Base-by-base conservation (phyloP, 1,139 yeast species). In the Debaryomyces psychrophilus region DNA sequence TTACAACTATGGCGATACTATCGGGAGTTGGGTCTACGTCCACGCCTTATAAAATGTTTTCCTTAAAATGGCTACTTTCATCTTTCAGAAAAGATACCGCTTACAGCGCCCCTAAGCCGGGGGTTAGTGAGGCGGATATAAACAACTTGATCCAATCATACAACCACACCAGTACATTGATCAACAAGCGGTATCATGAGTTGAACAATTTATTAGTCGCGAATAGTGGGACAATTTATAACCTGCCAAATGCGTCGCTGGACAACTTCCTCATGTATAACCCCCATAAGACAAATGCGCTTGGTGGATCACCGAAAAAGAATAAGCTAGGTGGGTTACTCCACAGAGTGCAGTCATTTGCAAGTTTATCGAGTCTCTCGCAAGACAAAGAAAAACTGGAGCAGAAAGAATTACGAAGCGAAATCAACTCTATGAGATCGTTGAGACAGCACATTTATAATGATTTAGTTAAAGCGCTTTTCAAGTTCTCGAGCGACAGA, bases 21-120 rank as follows among this genome's bases (percentile, higher is more conserved):
- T 83, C 90, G 2, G 95, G 95, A 0, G 71, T 87, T 37, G 93
- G 93, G 1, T 83, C 90, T 8, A 80, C 83, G 12, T 76, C 90
- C n/a, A 83, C 90, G 0, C 83, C 87, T 0, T 69, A 66, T 49
- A 59, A 61, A 34, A 44, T 55, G 17, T 55, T 59, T 26, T 39
- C 53, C 4, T 44, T 52, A 35, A 57, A 44, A 36, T 44, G 23
- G 29, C 48, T 33, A 20, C 15, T 50, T 9, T 44, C 49, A 14
- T 41, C 35, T 11, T 27, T 43, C 4, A 29, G 31, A n/a, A 28
- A 31, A 5, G 27, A 41, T 17, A 41, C 27, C 12, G 8, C 22
- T 4, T 39, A 43, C 28, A 11, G 26, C 43, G 15, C 23, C 11
- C 34, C 44, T 25, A 41, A 34, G 25, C 45, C 44, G 26, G 26